Evolutionary conservation across 805 yeast species (phyloP), one percentile per base, ranked within the genome.

Genomic region (Groenewaldozyma tartarivorans): DNA sequence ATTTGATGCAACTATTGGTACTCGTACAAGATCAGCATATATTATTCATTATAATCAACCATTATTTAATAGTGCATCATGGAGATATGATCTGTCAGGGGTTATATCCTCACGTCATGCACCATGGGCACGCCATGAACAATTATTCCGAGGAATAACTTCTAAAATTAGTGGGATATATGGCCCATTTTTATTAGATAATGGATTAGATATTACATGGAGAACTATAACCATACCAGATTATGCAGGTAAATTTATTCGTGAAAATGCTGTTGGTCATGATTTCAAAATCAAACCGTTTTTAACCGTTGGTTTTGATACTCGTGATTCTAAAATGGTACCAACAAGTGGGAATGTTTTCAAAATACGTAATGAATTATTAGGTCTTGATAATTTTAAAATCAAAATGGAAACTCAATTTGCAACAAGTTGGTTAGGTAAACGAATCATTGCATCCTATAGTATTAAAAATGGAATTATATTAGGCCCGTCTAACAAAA

Each of bases 151-250:
- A n/a, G 80, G 79, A 1, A 33, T 62, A 4, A 58, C 66, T 4
- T 50, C 60, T 15, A 64, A 71, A 39, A 39, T 70, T 4, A 36
- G 47, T 46, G 20, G 47, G 51, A n/a, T n/a, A n/a, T n/a, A n/a
- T n/a, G 29, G 29, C 29, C 47, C 62, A 34, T 54, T 68, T 7
- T 61, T 68, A 6, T 45, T 53, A 7, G 66, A 66, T 11, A 48
- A 71, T 38, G 95, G 94, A 4, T 50, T 81, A n/a, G 71, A 79
- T 16, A 63, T 79, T 13, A 64, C 69, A 2, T 73, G 74, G 54
- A 68, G 92, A 48, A 69, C 75, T 3, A 58, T 81, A 15, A 62
- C 71, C 33, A 64, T 67, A 21, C 67, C 54, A 22, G 43, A 41
- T 11, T 42, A 64, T 22, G 78, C 83, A 2, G 68, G 77, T 20